Evolutionary conservation across 2,329 filamentous ascomycete species (phyloP).

Genomic region (Chrysoporthe cubensis): DNA sequence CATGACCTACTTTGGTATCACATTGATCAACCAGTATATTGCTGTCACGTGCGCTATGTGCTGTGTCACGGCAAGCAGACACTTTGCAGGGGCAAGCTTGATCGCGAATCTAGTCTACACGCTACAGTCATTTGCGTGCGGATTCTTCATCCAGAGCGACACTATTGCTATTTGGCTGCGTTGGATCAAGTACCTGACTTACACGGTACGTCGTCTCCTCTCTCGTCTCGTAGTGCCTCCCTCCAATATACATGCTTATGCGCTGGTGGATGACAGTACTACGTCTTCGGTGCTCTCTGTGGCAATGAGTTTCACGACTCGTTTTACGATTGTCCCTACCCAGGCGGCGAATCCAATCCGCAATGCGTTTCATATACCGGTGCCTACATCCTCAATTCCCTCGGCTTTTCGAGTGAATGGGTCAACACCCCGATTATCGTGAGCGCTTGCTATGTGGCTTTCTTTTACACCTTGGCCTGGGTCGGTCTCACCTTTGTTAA

Average conservation of each 20-base stretch:
- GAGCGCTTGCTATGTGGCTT: slow-evolving; percentile 62
- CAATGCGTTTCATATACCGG: slow-evolving; percentile 72
- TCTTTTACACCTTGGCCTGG: slow-evolving; percentile 65
- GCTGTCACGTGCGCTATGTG: slow-evolving; percentile 72
- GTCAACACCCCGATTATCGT: slow-evolving; percentile 67
- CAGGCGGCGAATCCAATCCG: slow-evolving; percentile 65
- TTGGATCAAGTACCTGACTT: slow-evolving; percentile 73
- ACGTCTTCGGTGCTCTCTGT: slow-evolving; percentile 71
- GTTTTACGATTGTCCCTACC: slow-evolving; percentile 73
- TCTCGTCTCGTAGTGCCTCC: too few species aligned
- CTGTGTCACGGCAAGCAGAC: slow-evolving; percentile 66
- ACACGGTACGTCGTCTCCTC: slow-evolving; percentile 46
- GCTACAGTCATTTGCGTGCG: slow-evolving; percentile 73
- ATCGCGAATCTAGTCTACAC: slow-evolving; percentile 76
- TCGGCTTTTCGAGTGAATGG: slow-evolving; percentile 72
- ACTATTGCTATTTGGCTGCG: slow-evolving; percentile 77
- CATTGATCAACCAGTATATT: slow-evolving; percentile 73
- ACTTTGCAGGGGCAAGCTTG: slow-evolving; percentile 72
- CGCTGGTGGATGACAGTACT: slow-evolving; percentile 54
- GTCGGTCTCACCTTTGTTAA: slow-evolving; percentile 66
- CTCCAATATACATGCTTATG: too few species aligned
- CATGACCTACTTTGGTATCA: slow-evolving; percentile 72
- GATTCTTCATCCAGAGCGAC: slow-evolving; percentile 75
- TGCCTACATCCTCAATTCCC: slow-evolving; percentile 67
- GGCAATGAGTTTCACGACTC: slow-evolving; percentile 74